Conservation (phyloP, 768 basidiomycete species). For the Russula olivacea region DNA sequence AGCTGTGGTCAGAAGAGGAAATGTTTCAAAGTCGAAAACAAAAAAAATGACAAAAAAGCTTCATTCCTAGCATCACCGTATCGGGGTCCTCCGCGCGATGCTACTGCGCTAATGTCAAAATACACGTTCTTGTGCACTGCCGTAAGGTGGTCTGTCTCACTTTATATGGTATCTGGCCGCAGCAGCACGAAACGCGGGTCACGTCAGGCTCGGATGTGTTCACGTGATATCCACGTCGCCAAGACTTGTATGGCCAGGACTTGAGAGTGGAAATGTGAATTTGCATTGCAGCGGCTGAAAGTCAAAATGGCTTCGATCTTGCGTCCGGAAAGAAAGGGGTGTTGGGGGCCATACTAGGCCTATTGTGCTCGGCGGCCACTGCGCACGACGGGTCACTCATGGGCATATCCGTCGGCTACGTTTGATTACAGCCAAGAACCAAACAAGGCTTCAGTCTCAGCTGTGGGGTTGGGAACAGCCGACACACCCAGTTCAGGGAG, state of each 20-base stretch:
- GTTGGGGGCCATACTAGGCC: slow-evolving; percentile 45
- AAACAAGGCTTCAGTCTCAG: background rate
- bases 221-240: slow-evolving; percentile 66
- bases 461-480: slow-evolving; percentile 27
- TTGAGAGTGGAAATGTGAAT: slow-evolving; percentile 53
- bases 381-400: slow-evolving; percentile 65
- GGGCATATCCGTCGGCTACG: slow-evolving; percentile 22
- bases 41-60: too few species aligned
- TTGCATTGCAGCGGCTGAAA: slow-evolving; percentile 30
- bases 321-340: too few species aligned
- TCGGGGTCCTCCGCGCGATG: slow-evolving; percentile 51
- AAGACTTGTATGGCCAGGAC: too few species aligned
- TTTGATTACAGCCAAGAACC: slow-evolving; percentile 20
- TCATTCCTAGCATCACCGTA: too few species aligned
- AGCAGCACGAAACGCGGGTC: too few species aligned
- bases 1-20: too few species aligned
- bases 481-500: slow-evolving; percentile 60
- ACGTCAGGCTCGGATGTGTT: slow-evolving; percentile 51
- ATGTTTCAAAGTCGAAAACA: too few species aligned
- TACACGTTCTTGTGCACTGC: slow-evolving; percentile 68
- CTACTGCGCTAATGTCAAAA: slow-evolving; percentile 56
- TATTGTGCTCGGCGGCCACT: slow-evolving; percentile 47
- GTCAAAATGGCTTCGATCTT: too few species aligned
- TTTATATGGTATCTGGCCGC: slow-evolving; percentile 74
- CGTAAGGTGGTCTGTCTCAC: slow-evolving; percentile 72